A percentile compares a stretch with the other conserved stretches of the same genome.
Conservation (phyloP, 352 stramenopile genomes). For the Phytophthora cactorum region DNA sequence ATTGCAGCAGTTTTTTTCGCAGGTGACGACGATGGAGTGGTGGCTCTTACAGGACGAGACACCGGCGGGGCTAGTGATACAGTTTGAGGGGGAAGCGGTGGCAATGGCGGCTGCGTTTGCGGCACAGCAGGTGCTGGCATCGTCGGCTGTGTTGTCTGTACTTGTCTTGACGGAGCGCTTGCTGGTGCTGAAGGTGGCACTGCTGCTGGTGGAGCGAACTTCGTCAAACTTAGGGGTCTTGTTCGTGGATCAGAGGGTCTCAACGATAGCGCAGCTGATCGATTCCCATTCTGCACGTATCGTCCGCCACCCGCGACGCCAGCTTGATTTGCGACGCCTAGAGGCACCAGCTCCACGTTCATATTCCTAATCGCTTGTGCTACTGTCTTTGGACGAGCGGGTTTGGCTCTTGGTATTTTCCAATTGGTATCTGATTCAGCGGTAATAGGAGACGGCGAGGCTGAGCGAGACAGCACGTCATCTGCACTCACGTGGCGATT, state of each 20-base stretch:
- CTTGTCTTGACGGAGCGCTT: slow-evolving; percentile 11
- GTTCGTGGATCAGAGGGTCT: slow-evolving; percentile 13
- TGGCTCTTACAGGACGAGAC: slow-evolving; percentile 2
- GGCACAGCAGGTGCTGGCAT: not conserved
- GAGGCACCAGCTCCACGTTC: slow-evolving; percentile 56
- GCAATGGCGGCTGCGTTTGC: slow-evolving; percentile 10
- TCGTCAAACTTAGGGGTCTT: slow-evolving; percentile 26
- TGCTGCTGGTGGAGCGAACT: slow-evolving; percentile 14
- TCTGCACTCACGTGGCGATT: slow-evolving; percentile 24
- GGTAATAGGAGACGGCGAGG: slow-evolving; percentile 26
- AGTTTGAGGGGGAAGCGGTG: slow-evolving; percentile 10
- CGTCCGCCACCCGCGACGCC: slow-evolving; percentile 52
- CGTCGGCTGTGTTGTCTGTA: slow-evolving; percentile 5
- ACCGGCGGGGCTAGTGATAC: not conserved
- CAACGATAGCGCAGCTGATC: slow-evolving; percentile 28
- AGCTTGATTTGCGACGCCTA: slow-evolving; percentile 42
- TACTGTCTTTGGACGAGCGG: slow-evolving; percentile 24
- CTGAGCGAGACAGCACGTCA: slow-evolving; percentile 18
- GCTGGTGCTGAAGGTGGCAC: not conserved
- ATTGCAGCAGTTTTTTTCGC: not conserved
- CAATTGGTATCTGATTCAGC: slow-evolving; percentile 9
- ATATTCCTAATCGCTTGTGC: slow-evolving; percentile 48
- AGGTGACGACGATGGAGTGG: slow-evolving; percentile 19
- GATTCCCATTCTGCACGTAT: slow-evolving; percentile 78
- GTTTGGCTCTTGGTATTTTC: slow-evolving; percentile 26